These are phyloP conservation scores for Sphaerobolus stellatus DNA, from an alignment of 1,284 basidiomycete genomes.

Conservation along the genomic window DNA sequence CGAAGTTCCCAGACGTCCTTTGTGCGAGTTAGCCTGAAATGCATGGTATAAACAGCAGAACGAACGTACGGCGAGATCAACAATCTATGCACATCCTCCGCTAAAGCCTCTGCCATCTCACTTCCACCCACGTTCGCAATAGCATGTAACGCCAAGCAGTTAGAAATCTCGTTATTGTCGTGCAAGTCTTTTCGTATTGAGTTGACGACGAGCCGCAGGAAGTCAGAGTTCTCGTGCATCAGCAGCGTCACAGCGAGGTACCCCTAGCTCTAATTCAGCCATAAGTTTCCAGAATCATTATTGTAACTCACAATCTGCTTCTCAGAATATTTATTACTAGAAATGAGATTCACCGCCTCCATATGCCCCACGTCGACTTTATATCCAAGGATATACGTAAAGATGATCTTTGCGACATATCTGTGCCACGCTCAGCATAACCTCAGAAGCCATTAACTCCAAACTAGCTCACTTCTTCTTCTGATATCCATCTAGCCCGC, in stretches of 20 bases:
- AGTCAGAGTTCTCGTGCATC: conserved; percentile 98
- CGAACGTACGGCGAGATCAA: conserved; percentile 88
- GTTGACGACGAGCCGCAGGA: conserved; percentile 93
- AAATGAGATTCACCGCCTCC: conserved; percentile 98
- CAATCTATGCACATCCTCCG: conserved; percentile 90
- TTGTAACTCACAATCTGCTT: conserved; percentile 88
- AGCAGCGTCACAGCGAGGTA: conserved; percentile 96
- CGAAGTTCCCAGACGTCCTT: conserved; percentile 92
- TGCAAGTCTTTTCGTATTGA: conserved; percentile 98
- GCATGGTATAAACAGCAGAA: neutral
- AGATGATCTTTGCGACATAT: conserved; percentile 95
- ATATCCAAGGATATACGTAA: conserved; percentile 98
- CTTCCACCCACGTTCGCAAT: conserved; percentile 97
- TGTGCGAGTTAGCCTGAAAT: conserved; percentile 2
- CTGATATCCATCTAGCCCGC: conserved; percentile 96
- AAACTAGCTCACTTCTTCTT: conserved; percentile 85
- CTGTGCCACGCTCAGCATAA: conserved; percentile 39
- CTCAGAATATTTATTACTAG: conserved; percentile 94
- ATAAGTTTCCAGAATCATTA: neutral
- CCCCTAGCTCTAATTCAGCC: conserved; percentile 52
- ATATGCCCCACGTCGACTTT: conserved; percentile 99
- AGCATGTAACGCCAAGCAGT: conserved; percentile 95
- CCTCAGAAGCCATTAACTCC: conserved; percentile 6
- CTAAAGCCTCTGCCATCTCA: conserved; percentile 97
- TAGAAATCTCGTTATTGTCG: conserved; percentile 91